phyloP scores from a whole-genome alignment of 2,329 filamentous ascomycete genomes.

The Sclerotinia glacialis region DNA sequence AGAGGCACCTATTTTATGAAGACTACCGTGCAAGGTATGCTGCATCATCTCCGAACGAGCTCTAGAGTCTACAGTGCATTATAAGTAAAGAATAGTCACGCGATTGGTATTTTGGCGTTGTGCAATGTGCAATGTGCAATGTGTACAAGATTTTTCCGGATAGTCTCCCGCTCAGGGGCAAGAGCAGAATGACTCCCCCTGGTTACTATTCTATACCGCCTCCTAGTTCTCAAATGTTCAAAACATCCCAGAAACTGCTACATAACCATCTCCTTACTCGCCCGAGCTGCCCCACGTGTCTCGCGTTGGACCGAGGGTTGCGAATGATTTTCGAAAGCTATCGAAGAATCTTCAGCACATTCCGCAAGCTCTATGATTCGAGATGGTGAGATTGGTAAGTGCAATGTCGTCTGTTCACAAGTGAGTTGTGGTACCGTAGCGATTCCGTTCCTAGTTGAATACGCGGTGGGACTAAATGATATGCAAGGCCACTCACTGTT shows the following conservation, averaged over 20 bases:
- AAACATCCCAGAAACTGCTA: not conserved
- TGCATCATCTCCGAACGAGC: conserved; percentile 1
- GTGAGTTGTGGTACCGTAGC: not conserved
- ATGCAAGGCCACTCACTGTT: conserved; percentile 18
- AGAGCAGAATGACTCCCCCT: conserved; percentile 18
- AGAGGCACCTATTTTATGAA: not conserved
- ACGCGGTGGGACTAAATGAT: not conserved
- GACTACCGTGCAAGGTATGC: conserved; percentile 17
- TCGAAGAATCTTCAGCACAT: not conserved
- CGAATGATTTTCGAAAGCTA: conserved; percentile 10
- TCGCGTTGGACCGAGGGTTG: conserved; percentile 11
- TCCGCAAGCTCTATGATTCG: not conserved
- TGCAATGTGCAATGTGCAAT: not conserved
- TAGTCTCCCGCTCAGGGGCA: conserved; percentile 24
- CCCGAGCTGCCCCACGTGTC: conserved; percentile 19
- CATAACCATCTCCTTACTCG: conserved; percentile 12
- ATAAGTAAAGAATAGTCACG: conserved; percentile 14
- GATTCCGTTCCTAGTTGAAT: conserved; percentile 4
- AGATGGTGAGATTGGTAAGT: not conserved
- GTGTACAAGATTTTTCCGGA: conserved; percentile 21
- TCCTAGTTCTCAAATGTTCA: conserved; percentile 1
- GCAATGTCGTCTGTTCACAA: not conserved
- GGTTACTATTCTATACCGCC: conserved; percentile 12
- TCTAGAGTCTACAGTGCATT: not conserved
- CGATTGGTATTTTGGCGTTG: not conserved